phyloP scores from a whole-genome alignment of 1,284 basidiomycete genomes.

The Cryptococcus deneoformans region DNA sequence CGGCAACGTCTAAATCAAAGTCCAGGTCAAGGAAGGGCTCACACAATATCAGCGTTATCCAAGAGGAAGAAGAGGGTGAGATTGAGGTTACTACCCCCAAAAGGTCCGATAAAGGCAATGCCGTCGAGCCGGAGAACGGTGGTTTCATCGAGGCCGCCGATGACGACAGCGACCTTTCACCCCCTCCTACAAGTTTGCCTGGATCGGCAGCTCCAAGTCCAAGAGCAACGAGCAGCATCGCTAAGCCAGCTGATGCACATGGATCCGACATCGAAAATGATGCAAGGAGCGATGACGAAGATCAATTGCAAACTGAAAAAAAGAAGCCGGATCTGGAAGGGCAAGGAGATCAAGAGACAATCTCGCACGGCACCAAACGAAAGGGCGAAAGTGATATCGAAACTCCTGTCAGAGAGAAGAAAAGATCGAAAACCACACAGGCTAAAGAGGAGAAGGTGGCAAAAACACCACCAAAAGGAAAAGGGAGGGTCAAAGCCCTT shows the following conservation, averaged over 20 bases:
- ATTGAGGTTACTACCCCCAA: too few species aligned
- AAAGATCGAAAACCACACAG: not conserved
- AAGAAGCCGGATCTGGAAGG: not conserved
- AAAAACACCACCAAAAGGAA: not conserved
- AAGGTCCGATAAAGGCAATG: not conserved
- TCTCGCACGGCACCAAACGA: not conserved
- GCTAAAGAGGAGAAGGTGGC: too few species aligned
- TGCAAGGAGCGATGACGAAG: not conserved
- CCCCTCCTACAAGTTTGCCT: not conserved
- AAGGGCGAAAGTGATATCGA: too few species aligned
- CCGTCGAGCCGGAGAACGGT: not conserved
- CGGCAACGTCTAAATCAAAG: not conserved
- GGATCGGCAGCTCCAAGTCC: not conserved
- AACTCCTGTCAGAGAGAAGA: too few species aligned
- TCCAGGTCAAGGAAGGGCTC: not conserved
- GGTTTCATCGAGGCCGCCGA: not conserved
- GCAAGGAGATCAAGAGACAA: not conserved
- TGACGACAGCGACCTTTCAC: constrained; percentile 1
- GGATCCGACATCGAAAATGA: not conserved
- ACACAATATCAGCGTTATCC: constrained; percentile 14
- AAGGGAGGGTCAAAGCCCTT: not conserved
- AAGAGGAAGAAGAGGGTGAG: constrained; percentile 42
- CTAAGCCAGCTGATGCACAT: too few species aligned
- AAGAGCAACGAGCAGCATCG: too few species aligned
- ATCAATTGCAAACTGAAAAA: not conserved